phyloP scores from a whole-genome alignment of 108 stramenopile species.

The Cylindrotheca fusiformis region DNA sequence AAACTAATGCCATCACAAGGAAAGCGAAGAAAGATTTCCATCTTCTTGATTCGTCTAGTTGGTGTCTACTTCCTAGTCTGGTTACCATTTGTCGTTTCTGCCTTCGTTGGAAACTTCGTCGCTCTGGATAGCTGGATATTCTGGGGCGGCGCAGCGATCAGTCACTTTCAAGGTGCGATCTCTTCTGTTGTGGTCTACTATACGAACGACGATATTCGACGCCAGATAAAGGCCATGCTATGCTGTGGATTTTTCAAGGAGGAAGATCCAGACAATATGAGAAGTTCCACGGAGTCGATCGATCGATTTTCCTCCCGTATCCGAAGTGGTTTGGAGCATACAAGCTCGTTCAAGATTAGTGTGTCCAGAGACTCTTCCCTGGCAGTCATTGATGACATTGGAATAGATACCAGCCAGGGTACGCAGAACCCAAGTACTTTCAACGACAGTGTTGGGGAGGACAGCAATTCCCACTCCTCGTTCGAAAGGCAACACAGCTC shows the following conservation, averaged over 20 bases:
- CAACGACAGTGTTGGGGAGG: no score
- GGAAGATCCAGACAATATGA: background rate
- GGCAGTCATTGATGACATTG: no score
- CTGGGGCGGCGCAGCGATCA: background rate
- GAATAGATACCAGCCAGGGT: no score
- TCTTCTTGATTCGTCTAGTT: background rate
- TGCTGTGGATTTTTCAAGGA: background rate
- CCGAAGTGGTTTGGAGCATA: no score
- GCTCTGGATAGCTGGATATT: background rate
- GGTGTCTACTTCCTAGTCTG: background rate
- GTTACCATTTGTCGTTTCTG: background rate
- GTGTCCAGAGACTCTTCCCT: no score
- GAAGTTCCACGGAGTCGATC: background rate
- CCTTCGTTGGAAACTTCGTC: background rate
- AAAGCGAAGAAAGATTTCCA: background rate
- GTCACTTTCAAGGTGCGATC: background rate
- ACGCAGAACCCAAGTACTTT: no score
- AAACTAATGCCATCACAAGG: background rate
- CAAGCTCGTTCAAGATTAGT: no score
- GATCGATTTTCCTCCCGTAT: no score
- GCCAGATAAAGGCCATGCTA: background rate
- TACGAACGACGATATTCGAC: background rate
- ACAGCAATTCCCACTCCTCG: no score
- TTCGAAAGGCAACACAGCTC: no score
- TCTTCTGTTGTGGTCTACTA: background rate